Base-by-base conservation (phyloP, 2,329 filamentous ascomycete genomes). In the Aspergillus sp. region DNA sequence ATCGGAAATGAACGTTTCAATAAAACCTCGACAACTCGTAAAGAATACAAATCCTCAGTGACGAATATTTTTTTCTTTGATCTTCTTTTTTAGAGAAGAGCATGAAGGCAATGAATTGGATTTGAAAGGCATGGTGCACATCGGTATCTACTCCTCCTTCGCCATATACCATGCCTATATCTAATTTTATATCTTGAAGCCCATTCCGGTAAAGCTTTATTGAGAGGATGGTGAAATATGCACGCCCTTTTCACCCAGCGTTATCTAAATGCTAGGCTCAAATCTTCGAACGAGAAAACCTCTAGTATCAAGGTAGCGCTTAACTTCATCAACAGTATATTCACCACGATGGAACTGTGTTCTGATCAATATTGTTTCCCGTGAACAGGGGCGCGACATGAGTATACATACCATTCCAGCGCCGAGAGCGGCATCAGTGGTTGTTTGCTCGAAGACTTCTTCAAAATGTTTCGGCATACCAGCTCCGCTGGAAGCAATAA, bases 271-370 rank as follows among this genome's bases (percentile, higher is more conserved):
- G 20, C 52, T 59, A 49, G 48, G 71, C 79, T 97, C 93, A 68
- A 89, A 91, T 57, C 86, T 84, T 61, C 95, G 83, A n/a, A 97
- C 89, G 56, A 91, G 74, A 57, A 96, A 80, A 0, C 90, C 90
- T 68, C 87, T 85, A 36, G 83, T 80, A 22, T 81, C 80, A 58
- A 99, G 75, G 69, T 90, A 84, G 58, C 96, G 89, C 77, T 99
- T 99, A 48, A 99, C 95, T 69, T 98, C 88, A 73, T 87, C 88
- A 15, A 99, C 93, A 0, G 93, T 96, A 75, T 93, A 99, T 78
- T 99, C 93, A 38, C 89, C 91, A 48, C 95, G 82, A 78, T 99
- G 95, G 76, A 99, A 99, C 83, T 86, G 58, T 38, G 26, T 26
- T 55, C 8, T 51, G 36, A 42, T 65, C 61, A 63, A 58, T 34